Conservation (phyloP, 129 eudicot genomes). For the Lactuca saligna region DNA sequence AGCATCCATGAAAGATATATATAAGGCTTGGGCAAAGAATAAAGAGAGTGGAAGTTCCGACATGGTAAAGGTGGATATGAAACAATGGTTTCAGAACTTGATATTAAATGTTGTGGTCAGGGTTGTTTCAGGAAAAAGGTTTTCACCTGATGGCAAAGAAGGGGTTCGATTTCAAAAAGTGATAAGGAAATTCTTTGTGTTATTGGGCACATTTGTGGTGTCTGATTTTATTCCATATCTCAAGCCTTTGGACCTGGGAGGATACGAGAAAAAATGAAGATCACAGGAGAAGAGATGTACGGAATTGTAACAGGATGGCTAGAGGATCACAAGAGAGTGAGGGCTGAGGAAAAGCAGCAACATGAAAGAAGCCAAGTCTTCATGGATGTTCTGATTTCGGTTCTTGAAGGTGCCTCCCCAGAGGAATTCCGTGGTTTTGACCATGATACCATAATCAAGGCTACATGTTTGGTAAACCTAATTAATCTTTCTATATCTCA, state of each 20-base stretch:
- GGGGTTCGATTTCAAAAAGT: conserved; percentile 3
- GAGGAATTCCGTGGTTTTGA: conserved; percentile 16
- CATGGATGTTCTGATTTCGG: conserved; percentile 25
- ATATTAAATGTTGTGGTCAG: not conserved
- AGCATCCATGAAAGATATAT: conserved; percentile 5
- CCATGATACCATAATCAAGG: conserved; percentile 20
- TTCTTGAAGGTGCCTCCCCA: not conserved
- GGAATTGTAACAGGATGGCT: conserved; percentile 7
- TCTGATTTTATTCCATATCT: conserved; percentile 13
- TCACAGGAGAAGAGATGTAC: not conserved
- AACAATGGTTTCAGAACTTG: conserved; percentile 23
- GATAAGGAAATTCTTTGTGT: not conserved
- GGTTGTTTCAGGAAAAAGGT: conserved; percentile 26
- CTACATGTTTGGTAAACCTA: conserved; percentile 30
- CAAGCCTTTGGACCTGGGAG: conserved; percentile 17
- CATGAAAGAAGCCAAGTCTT: conserved; percentile 10
- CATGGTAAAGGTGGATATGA: conserved; percentile 26
- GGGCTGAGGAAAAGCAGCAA: not conserved
- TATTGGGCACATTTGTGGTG: conserved; percentile 18
- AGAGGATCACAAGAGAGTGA: conserved; percentile 9
- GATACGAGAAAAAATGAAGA: conserved; percentile 13
- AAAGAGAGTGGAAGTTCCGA: not conserved
- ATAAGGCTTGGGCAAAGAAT: conserved; percentile 13
- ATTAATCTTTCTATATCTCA: too few relatives aligned
- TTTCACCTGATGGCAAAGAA: conserved; percentile 1